Conservation (phyloP, 768 basidiomycete species). For the Tylopilus intermedius region DNA sequence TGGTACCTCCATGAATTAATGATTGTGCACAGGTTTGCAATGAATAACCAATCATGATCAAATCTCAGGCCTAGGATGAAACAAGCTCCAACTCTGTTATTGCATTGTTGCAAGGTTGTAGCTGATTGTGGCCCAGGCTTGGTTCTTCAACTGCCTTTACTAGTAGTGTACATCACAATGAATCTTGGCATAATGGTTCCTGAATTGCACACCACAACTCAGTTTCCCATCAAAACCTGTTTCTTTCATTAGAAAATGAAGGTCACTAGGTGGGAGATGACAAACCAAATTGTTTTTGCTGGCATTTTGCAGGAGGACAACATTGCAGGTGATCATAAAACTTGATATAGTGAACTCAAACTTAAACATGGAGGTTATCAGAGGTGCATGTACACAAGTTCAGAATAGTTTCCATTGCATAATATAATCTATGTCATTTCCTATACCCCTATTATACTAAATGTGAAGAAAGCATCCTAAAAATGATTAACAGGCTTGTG, state of each 20-base stretch:
- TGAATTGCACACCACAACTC: slow-evolving; percentile 47
- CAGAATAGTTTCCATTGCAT: too few relatives aligned
- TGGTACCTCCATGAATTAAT: slow-evolving; percentile 23
- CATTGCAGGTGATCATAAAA: slow-evolving; percentile 56
- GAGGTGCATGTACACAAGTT: too few relatives aligned
- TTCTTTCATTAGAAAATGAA: slow-evolving; percentile 25
- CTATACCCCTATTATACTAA: too few relatives aligned
- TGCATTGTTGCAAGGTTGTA: slow-evolving; percentile 15
- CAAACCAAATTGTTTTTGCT: slow-evolving; percentile 25
- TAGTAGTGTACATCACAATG: slow-evolving; percentile 51
- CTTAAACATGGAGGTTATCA: slow-evolving; percentile 35
- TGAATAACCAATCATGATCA: slow-evolving; percentile 12
- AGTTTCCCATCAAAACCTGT: slow-evolving; percentile 44
- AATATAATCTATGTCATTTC: too few relatives aligned
- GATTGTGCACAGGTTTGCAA: slow-evolving; percentile 18
- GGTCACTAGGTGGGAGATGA: slow-evolving; percentile 14
- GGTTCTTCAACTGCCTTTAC: slow-evolving; percentile 24
- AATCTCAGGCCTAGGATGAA: slow-evolving; percentile 14
- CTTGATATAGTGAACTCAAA: slow-evolving; percentile 60
- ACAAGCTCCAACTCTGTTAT: slow-evolving; percentile 20
- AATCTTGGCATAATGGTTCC: slow-evolving; percentile 33
- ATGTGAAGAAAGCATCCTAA: too few relatives aligned
- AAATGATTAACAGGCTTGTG: too few relatives aligned
- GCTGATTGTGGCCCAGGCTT: slow-evolving; percentile 14
- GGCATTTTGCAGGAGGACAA: slow-evolving; percentile 34